Percentiles rank a stretch among this genome's conserved stretches.
phyloP scores from a whole-genome alignment of 768 basidiomycete genomes.

The Tulasnella sp. region DNA sequence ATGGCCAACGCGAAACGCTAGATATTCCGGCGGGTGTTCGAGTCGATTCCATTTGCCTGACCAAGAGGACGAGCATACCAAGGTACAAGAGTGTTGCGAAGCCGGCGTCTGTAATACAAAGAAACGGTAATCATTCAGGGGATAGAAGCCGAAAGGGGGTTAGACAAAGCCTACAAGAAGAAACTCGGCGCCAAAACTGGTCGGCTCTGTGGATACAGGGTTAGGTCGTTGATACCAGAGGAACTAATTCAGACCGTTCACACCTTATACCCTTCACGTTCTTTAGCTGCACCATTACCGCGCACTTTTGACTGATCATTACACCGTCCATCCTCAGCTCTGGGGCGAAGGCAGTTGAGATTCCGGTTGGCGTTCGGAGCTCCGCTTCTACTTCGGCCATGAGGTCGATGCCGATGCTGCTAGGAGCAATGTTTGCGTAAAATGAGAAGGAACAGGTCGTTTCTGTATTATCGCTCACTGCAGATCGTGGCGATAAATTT shows the following conservation, averaged over 20 bases:
- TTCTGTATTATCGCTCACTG: conserved; percentile 38
- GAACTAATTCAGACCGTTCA: not conserved
- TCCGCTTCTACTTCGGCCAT: conserved; percentile 69
- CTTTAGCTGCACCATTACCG: conserved; percentile 55
- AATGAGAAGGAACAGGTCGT: conserved; percentile 56
- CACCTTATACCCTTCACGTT: conserved; percentile 63
- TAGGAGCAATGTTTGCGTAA: conserved; percentile 52
- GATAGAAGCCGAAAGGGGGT: not conserved
- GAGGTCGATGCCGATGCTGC: conserved; percentile 38
- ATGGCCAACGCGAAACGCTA: conserved; percentile 73
- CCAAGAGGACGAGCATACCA: conserved; percentile 51
- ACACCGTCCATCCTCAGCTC: conserved; percentile 52
- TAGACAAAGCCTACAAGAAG: conserved; percentile 40
- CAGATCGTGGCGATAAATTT: not conserved
- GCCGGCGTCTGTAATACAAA: conserved; percentile 51
- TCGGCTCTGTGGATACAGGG: conserved; percentile 21
- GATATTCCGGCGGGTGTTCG: conserved; percentile 70
- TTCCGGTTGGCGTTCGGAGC: conserved; percentile 61
- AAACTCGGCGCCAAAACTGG: conserved; percentile 64
- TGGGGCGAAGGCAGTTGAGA: conserved; percentile 47
- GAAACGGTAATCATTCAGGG: conserved; percentile 12
- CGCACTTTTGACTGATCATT: conserved; percentile 71
- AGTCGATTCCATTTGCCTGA: conserved; percentile 63
- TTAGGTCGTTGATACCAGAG: not conserved
- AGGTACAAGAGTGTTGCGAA: conserved; percentile 57